phyloP scores from a whole-genome alignment of 192 early-diverging fungal genomes.

The Haplosporangium gracile region DNA sequence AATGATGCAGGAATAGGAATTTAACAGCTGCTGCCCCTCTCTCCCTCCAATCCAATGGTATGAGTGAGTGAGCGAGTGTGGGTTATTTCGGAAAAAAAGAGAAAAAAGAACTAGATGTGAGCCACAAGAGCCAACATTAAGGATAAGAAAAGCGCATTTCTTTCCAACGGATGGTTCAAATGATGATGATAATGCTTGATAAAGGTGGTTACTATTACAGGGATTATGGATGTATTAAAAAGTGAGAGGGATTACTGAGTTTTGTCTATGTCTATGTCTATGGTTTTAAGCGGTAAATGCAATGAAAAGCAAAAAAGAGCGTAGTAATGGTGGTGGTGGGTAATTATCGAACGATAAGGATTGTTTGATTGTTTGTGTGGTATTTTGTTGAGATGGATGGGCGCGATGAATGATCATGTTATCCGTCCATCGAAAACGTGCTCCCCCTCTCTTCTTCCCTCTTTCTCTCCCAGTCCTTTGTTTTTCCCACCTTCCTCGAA shows the following conservation, averaged over 20 bases:
- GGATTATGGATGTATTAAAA: background rate
- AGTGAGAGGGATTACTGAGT: background rate
- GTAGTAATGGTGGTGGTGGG: background rate
- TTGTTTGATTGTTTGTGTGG: background rate
- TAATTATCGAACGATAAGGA: background rate
- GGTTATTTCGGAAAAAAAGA: background rate
- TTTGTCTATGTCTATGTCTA: conserved; percentile 6
- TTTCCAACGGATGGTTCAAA: too few species aligned
- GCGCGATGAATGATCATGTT: background rate
- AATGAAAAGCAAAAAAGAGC: background rate
- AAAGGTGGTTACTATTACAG: background rate
- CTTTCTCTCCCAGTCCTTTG: too few species aligned
- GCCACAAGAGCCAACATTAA: background rate
- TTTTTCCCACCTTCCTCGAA: background rate
- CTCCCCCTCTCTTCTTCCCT: background rate
- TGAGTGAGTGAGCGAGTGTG: background rate
- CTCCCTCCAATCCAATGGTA: too few species aligned
- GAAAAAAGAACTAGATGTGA: background rate
- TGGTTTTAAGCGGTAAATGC: background rate
- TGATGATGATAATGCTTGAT: background rate
- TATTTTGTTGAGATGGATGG: background rate
- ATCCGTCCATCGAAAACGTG: background rate
- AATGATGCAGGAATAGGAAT: background rate
- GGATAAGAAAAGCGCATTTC: background rate
- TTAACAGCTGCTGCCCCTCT: too few species aligned